Conservation (phyloP, 1,284 basidiomycete species). For the Trichosporon ovoides region DNA sequence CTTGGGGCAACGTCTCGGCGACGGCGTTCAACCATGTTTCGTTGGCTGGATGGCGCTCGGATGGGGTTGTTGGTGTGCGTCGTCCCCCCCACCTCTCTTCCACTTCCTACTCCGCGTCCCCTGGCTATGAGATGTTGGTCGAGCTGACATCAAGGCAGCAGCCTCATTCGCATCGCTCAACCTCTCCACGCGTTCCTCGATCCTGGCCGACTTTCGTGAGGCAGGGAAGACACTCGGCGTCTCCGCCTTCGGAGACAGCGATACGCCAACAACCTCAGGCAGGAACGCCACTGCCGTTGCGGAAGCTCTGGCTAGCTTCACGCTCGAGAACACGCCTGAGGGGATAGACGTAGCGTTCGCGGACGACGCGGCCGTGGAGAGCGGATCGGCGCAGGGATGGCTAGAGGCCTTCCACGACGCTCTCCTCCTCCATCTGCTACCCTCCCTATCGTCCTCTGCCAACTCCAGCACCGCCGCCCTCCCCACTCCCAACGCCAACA, state of each 20-base stretch:
- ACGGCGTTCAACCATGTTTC: conserved; percentile 1
- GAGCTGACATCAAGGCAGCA: background rate
- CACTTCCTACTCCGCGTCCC: too few species aligned
- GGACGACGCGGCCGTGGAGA: conserved; percentile 19
- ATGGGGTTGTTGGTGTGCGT: background rate
- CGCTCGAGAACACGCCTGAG: conserved; percentile 43
- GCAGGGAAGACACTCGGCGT: conserved; percentile 43
- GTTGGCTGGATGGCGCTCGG: background rate
- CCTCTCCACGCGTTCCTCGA: background rate
- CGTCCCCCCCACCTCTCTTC: background rate
- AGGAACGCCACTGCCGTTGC: conserved; percentile 26
- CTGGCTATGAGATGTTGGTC: too few species aligned
- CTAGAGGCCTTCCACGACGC: conserved; percentile 33
- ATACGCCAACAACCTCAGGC: conserved; percentile 37
- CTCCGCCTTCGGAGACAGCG: conserved; percentile 37
- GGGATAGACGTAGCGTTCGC: conserved; percentile 51
- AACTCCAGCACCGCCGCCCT: too few species aligned
- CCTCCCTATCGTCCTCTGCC: too few species aligned
- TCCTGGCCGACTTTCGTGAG: conserved; percentile 37
- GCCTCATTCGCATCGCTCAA: background rate
- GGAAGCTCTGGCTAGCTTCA: conserved; percentile 32
- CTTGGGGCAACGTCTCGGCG: background rate
- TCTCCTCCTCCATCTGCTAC: too few species aligned
- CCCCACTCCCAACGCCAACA: too few species aligned
- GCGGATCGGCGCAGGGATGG: conserved; percentile 16